phyloP scores from a whole-genome alignment of 2,329 filamentous ascomycete genomes.

The Colletotrichum theobromicola region DNA sequence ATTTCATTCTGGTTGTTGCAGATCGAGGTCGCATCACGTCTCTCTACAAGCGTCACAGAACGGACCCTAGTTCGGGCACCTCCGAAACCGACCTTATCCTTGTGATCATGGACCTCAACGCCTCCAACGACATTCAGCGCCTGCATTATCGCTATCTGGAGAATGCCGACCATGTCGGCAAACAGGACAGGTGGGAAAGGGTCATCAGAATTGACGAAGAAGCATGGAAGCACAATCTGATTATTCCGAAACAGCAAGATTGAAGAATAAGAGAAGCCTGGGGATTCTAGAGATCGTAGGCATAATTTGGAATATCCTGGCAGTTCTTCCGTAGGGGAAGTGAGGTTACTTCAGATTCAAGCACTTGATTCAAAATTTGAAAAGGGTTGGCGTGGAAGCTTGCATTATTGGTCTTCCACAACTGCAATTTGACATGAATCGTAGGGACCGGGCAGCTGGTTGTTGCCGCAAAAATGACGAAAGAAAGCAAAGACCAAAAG shows the following conservation, averaged over 20 bases:
- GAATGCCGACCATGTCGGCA: neutral
- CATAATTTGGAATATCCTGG: no score
- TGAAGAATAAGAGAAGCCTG: neutral
- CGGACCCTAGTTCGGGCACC: neutral
- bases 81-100: neutral
- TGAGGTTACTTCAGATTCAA: no score
- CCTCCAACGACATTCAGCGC: neutral
- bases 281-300: neutral
- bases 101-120: neutral
- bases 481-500: no score
- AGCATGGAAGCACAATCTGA: neutral
- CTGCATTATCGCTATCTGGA: neutral
- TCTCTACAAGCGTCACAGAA: neutral
- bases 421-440: neutral
- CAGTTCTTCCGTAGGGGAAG: no score
- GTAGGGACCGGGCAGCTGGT: rapidly evolving
- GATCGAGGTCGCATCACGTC: neutral
- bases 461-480: neutral
- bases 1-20: neutral
- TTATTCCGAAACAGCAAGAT: neutral
- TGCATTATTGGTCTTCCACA: neutral
- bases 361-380: neutral
- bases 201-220: neutral
- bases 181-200: neutral
- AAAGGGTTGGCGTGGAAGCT: neutral